phyloP scores from a whole-genome alignment of 768 basidiomycete genomes.

The Tephrocybe rancida region DNA sequence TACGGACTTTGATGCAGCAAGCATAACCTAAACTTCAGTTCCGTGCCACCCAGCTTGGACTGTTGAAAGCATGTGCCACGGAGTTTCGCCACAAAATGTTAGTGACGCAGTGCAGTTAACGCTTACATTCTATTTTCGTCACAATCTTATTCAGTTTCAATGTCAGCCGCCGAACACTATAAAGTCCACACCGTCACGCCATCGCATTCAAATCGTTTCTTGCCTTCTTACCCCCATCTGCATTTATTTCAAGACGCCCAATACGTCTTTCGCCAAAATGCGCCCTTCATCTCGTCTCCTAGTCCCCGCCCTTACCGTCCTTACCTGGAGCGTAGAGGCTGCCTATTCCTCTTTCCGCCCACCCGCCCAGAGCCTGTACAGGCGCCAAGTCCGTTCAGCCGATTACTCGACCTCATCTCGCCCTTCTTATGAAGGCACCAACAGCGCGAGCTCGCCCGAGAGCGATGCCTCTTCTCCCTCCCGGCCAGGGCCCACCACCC shows the following conservation, averaged over 20 bases:
- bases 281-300: slow-evolving; percentile 11
- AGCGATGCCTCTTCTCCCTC: background rate
- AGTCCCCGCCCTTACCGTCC: slow-evolving; percentile 12
- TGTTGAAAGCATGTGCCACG: background rate
- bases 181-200: background rate
- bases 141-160: background rate
- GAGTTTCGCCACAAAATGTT: background rate
- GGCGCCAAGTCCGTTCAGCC: slow-evolving; percentile 14
- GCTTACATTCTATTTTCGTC: background rate
- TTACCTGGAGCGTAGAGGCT: slow-evolving; percentile 14
- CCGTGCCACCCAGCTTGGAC: no score
- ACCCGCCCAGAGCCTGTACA: background rate
- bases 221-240: background rate
- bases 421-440: background rate
- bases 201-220: background rate
- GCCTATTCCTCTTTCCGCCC: slow-evolving; percentile 4
- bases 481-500: background rate
- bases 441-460: background rate
- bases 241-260: background rate
- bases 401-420: slow-evolving; percentile 11
- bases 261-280: slow-evolving; percentile 9
- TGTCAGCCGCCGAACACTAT: slow-evolving; percentile 5
- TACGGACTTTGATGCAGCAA: no score
- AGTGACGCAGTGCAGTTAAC: background rate
- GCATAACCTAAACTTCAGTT: no score